Evolutionary conservation across 768 basidiomycete genomes (phyloP), one percentile per base, ranked within the genome.

Genomic region (Megacollybia marginata): DNA sequence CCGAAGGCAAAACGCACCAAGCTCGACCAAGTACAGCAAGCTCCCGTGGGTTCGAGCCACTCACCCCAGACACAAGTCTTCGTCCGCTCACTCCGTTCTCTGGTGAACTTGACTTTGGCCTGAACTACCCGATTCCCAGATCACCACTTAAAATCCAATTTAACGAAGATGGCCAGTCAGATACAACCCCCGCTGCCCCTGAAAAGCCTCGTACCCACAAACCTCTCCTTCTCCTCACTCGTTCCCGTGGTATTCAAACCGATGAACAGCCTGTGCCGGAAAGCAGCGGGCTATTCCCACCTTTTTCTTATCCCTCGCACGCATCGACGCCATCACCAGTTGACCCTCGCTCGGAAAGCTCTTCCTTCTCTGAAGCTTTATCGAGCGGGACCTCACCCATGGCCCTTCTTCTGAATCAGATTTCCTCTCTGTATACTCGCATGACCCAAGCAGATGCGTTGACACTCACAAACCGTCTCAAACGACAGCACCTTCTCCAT

Each of bases 391-490:
- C 87, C 19, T 76, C 77, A 12, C 72, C 73, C 40, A 66, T 88
- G 31, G 72, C 80, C 20, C 59, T 66, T 11, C 66, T 89, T 46
- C 61, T 88, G 32, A 83, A 87, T 36, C 82, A 88, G 50, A 70
- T 87, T 44, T 64, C 71, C 20, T 70, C 74, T 23, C 68, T 98
- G 3, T 57, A 74, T 42, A 70, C 62, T 53, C 69, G 80, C 33
- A 67, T 90, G 48, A 68, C 73, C 38, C 72, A 87, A 54, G 85
- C 93, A 1, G 94, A 98, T 56, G 85, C 94, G 2, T 73, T 85
- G 18, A 92, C 91, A 2, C 72, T 98, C 38, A 91, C 90, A 32
- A 88, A 88, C 54, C 83, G 96, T 23, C 71, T 98, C 23, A 94
- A 91, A 65, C 85, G 92, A 49, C 94, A 97, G 57, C 82, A 93